Evolutionary conservation across 495 filamentous ascomycete species (phyloP), one percentile per base, ranked within the genome.

Genomic region (Aspergillus campestris): DNA sequence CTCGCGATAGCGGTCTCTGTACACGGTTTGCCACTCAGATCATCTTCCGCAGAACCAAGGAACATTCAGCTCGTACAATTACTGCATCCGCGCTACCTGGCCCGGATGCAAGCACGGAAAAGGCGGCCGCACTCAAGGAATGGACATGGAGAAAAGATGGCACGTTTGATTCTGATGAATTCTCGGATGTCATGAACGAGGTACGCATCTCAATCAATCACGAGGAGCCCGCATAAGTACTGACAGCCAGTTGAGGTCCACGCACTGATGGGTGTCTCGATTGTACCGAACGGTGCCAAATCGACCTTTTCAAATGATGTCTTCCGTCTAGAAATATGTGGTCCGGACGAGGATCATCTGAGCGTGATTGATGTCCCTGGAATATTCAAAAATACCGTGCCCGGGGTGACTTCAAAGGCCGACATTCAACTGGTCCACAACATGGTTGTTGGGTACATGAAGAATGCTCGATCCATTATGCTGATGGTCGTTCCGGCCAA

Each of bases 341-440:
- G 83, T 0, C 81, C 80, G 0, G 38, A 76, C 2, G 64, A 79
- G 45, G 62, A 75, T 13, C 71, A 84, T 48, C 58, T 86, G 2
- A 81, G 66, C 37, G 62, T 86, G 1, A 76, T 84, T 34, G 78
- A 86, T 50, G 69, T 84, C 3, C 80, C 80, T 1, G 77, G 81
- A 0, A 77, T 82, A 8, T 84, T 85, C 57, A 71, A 69, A n/a
- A 74, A 56, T n/a, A 59, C 69, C 0, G 74, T 65, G 7, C 44
- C 66, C 12, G 74, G 73, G 2, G n/a, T 65, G 1, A 79, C 70
- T 0, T 74, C 47, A 53, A 78, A 78, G 40, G 50, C 56, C 0
- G 70, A 81, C 34, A 78, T 76, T 13, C 42, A 38, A 0, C 50
- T 78, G 8, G 75, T 82, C 0, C 58, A 53, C 34, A 62, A 71